Base-by-base conservation (phyloP, 208 protist genomes). In the Leishmania martiniquensis region DNA sequence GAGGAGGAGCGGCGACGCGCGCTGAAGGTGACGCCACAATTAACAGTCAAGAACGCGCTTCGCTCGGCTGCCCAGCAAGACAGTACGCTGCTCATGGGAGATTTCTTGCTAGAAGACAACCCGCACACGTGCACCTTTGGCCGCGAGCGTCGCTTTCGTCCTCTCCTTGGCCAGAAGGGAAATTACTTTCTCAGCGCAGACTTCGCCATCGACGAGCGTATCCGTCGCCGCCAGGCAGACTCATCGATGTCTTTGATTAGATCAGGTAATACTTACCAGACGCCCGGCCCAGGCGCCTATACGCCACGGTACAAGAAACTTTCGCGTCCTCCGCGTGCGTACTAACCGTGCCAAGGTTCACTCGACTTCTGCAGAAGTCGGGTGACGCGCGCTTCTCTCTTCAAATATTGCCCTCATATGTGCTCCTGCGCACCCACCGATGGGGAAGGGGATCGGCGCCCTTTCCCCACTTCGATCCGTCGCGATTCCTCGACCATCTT, bases 211-310 rank as follows among this genome's bases (percentile, higher is more conserved):
- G 81, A 87, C 45, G 78, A 87, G 66, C 70, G 73, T 42, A 57
- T 72, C 9, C 89, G 87, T 32, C 84, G 89, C 25, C 37, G 42
- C 10, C 22, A 62, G 25, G 5, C 42, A 5, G 49, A 57, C 55
- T 10, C 39, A 25, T 49, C 70, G 20, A 29, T n/a, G 29, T 13
- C 29, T 9, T 9, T 32, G n/a, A 60, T 77, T 52, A 57, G 76
- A 47, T 39, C 59, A 4, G n/a, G 80, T 1, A 76, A 67, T 25
- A 69, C 65, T 42, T 57, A 47, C 34, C 85, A 80, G 42, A 82
- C 87, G 12, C 92, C 92, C 6, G 92, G 92, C 13, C 92, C 92
- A 17, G 92, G 92, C 25, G 87, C 92, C 12, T 96, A 96, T 82
- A 96, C 90, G 6, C 92, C 92, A 47, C 87, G 85, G 0, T 96